These are phyloP conservation scores for Magnusiomyces suaveolens DNA, from an alignment of 1,139 yeast species.

Conservation along the genomic window DNA sequence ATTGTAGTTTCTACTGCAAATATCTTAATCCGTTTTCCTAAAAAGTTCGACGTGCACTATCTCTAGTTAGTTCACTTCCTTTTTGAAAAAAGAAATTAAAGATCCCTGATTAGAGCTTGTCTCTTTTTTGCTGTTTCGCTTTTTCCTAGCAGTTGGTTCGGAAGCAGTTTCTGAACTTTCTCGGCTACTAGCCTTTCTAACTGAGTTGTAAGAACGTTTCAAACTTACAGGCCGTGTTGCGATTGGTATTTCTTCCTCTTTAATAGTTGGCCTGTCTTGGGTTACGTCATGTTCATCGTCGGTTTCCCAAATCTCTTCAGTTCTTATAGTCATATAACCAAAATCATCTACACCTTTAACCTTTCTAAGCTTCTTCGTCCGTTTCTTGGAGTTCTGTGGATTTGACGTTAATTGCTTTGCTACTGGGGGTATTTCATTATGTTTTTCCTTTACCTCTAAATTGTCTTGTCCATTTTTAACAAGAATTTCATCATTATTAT, in stretches of 20 bases:
- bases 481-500: no score
- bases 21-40: no score
- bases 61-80: no score
- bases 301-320: background rate
- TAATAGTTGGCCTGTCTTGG: background rate
- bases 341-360: background rate
- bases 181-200: no score
- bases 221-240: background rate
- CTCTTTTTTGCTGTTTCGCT: background rate
- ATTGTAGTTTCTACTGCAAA: no score
- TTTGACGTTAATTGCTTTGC: background rate
- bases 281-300: background rate
- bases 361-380: background rate
- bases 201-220: no score
- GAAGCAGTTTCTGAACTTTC: background rate
- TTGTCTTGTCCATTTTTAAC: constrained; percentile 1
- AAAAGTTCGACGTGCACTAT: no score
- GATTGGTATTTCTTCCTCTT: background rate
- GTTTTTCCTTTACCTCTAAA: background rate
- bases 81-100: constrained; percentile 3
- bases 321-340: background rate
- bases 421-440: background rate
- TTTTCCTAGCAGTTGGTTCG: background rate
- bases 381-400: background rate
- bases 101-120: background rate